Base-by-base conservation (phyloP, 1,284 basidiomycete genomes). In the Pascua sp. region DNA sequence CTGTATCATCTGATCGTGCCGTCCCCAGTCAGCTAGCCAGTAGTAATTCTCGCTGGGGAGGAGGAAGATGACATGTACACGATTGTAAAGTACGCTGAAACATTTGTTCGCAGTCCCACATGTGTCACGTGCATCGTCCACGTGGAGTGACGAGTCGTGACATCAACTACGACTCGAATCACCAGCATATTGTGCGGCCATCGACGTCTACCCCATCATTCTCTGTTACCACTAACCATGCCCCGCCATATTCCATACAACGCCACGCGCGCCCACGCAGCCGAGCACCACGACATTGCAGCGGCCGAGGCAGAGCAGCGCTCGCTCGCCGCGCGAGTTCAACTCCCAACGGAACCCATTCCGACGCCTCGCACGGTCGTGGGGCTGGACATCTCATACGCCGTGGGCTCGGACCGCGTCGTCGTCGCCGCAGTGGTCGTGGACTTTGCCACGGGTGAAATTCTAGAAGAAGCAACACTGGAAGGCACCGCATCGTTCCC, bases 351-450 rank as follows among this genome's bases (percentile, higher is more conserved):
- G 17, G 15, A 47, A 4, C 41, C 44, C 5, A 16, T n/a, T 15
- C 18, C 44, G 8, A 37, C 24, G 38, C 51, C 44, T 1, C 11
- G 2, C 2, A 53, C 51, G 0, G 51, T 53, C 12, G 44, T 39
- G 3, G 51, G 51, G 11, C 45, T 53, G 4, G 51, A 53, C 37
- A 53, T 53, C 37, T 41, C 38, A n/a, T 53, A 53, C 17, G 37
- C 45, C 16, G 51, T 53, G 9, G 44, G 38, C 38, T 47, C 39
- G 9, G 44, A 53, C 15, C 43, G 51, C 5, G 44, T 53, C 5
- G 51, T 53, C 4, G 51, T 45, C 10, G 51, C 51, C 7, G 51
- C 51, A 5, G 51, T 53, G 11, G 42, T 53, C 1, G 45, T 53
- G 4, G 51, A 53, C 38, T 24, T 15, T 15, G 17, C 36, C 18